Evolutionary conservation across 1,139 yeast genomes (phyloP), one percentile per base, ranked within the genome.

Genomic region (Trichomonascaceae sp.): DNA sequence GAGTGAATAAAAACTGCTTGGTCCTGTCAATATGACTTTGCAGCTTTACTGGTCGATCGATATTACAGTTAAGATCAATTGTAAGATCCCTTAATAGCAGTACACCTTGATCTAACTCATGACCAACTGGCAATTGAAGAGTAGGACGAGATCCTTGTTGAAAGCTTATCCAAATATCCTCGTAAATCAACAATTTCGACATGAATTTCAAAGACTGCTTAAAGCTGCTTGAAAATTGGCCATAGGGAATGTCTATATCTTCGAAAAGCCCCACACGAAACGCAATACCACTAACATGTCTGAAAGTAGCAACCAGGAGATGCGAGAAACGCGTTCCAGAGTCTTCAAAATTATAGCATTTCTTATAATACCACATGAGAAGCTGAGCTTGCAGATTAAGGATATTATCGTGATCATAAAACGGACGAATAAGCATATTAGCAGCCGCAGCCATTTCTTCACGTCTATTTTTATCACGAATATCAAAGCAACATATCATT

Each of bases 151-250:
- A 15, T 30, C 49, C 49, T 3, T 17, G 49, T n/a, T 46, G 43
- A 46, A 46, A 46, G 41, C 49, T 30, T 19, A 30, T 36, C 49
- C 49, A 46, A n/a, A 17, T 12, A 18, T 46, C 49, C 15, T 46
- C 49, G 10, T 17, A n/a, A 10, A 46, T 22, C 17, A 46, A 9
- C 5, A 27, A 3, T 6, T 22, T 18, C 19, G 43, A 27, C 41
- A 46, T n/a, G 39, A n/a, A 30, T 17, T 46, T 46, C 9, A 46
- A 10, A n/a, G 49, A 46, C 3, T 12, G 15, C 17, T 39, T 24
- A 19, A 46, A 46, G 22, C 22, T 10, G 10, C 27, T 22, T 9
- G 41, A 17, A 18, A 19, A 18, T 4, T 5, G 15, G 7, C n/a
- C 24, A n/a, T 30, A 46, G 9, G 24, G 18, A 4, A 32, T 6